These are phyloP conservation scores for Fusarium nodosum DNA, from an alignment of 2,329 filamentous ascomycete species.

Conservation along the genomic window DNA sequence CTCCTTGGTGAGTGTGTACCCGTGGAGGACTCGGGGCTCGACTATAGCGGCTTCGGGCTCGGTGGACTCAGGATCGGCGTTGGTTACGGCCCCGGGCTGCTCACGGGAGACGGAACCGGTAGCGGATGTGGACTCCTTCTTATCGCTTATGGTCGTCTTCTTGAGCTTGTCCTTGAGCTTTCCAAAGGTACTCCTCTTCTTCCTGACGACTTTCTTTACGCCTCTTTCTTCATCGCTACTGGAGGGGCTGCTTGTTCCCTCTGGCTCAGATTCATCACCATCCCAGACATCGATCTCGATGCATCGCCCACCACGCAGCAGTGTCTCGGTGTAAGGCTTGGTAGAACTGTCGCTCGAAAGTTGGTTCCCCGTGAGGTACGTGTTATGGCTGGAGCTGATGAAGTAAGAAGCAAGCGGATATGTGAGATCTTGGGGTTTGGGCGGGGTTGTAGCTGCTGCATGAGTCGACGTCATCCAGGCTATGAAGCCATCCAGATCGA, in stretches of 20 bases:
- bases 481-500: slow-evolving; percentile 65
- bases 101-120: slow-evolving; percentile 8
- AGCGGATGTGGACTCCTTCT: slow-evolving; percentile 35
- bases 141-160: slow-evolving; percentile 62
- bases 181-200: slow-evolving; percentile 69
- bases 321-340: slow-evolving; percentile 85
- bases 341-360: slow-evolving; percentile 88
- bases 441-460: slow-evolving; percentile 59
- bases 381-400: slow-evolving; percentile 95
- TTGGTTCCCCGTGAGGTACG: slow-evolving; percentile 90
- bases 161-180: slow-evolving; percentile 73
- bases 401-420: slow-evolving; percentile 91
- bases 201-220: slow-evolving; percentile 64
- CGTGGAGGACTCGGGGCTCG: slow-evolving; percentile 87
- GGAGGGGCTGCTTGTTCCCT: slow-evolving; percentile 51
- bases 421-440: slow-evolving; percentile 68
- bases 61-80: slow-evolving; percentile 26
- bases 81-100: slow-evolving; percentile 8
- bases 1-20: slow-evolving; percentile 90
- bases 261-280: slow-evolving; percentile 79
- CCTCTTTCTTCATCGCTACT: slow-evolving; percentile 65
- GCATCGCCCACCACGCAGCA: slow-evolving; percentile 88
- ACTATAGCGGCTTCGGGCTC: slow-evolving; percentile 53
- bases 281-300: slow-evolving; percentile 98
- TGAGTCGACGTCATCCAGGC: slow-evolving; percentile 68